Base-by-base conservation (phyloP, 1,139 yeast genomes). In the Meyerozyma guilliermondii region DNA sequence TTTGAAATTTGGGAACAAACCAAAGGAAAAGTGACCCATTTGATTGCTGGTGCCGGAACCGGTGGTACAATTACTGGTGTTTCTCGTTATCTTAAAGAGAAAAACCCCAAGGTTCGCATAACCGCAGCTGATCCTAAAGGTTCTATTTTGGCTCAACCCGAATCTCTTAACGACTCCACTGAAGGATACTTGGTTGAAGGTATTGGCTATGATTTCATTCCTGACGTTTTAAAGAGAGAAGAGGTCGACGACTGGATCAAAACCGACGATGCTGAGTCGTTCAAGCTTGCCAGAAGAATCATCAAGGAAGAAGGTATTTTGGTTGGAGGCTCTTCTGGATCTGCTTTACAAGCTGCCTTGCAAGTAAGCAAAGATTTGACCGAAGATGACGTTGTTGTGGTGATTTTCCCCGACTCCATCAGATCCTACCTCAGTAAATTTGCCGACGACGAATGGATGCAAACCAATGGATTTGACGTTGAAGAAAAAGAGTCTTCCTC, bases 401-500 rank as follows among this genome's bases (percentile, higher is more conserved):
- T 85, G 38, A 83, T 87, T 27, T 80, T 87, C 78, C 95, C 95
- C 42, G 96, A 87, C 62, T 83, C 92, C 36, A 80, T 87, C 57
- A 81, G 96, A 71, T 86, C 95, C 11, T 87, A 87, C 69, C 75
- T 87, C 62, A 81, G 92, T 51, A 87, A 87, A 68, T 87, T 87
- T 59, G 92, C 87, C 40, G 95, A 87, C 62, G 95, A 87, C 58
- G 95, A 86, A 66, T 87, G 96, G 96, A 81, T 87, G 87, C 78
- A 76, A 62, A 80, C 80, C 54, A 85, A 87, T 61, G 87, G 88
- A 5, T 83, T 87, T 58, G 67, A 66, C 48, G 70, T 71, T 35
- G 85, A 79, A 48, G 73, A 65, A 50, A 60, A 65, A 40, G 63
- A 71, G 48, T 74, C 74, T 42, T 65, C 68, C 37, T 66, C 71